Evolutionary conservation across 805 yeast species (phyloP).

Genomic region (Torulaspora franciscae): DNA sequence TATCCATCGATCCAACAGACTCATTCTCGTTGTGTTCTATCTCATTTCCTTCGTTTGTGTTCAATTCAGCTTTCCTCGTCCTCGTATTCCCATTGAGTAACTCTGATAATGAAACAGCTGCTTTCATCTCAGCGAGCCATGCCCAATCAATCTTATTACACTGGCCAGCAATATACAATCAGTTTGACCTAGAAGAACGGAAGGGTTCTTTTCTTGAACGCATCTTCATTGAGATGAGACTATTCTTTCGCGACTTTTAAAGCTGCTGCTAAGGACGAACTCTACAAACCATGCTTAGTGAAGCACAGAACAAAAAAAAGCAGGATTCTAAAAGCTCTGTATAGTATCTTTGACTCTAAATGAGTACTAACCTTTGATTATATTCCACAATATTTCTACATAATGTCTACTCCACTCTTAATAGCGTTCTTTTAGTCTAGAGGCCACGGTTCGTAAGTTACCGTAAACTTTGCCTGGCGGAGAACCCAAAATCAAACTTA

Average conservation of each 20-base stretch:
- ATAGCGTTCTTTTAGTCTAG: constrained; percentile 94
- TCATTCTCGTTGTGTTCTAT: constrained; percentile 1
- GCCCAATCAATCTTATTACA: background rate
- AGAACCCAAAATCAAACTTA: constrained; percentile 88
- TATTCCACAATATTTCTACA: constrained; percentile 4
- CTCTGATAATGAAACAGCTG: constrained; percentile 15
- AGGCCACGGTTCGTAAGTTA: constrained; percentile 91
- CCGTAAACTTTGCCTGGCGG: constrained; percentile 99
- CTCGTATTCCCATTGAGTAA: constrained; percentile 22
- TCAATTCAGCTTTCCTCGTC: constrained; percentile 3
- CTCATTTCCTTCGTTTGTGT: constrained; percentile 1
- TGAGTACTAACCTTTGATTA: background rate
- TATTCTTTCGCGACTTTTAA: background rate
- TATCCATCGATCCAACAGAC: constrained; percentile 9
- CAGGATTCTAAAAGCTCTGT: too few species aligned
- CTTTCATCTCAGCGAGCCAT: constrained; percentile 13
- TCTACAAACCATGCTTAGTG: background rate
- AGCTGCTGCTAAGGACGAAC: background rate
- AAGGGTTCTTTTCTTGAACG: background rate
- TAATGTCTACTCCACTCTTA: constrained; percentile 28
- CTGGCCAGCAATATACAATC: background rate
- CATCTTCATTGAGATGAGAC: background rate
- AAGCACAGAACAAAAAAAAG: too few species aligned
- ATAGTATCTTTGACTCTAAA: background rate
- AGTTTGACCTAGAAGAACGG: background rate